Conservation (phyloP, 495 filamentous ascomycete species). For the Neurospora tetraspora region DNA sequence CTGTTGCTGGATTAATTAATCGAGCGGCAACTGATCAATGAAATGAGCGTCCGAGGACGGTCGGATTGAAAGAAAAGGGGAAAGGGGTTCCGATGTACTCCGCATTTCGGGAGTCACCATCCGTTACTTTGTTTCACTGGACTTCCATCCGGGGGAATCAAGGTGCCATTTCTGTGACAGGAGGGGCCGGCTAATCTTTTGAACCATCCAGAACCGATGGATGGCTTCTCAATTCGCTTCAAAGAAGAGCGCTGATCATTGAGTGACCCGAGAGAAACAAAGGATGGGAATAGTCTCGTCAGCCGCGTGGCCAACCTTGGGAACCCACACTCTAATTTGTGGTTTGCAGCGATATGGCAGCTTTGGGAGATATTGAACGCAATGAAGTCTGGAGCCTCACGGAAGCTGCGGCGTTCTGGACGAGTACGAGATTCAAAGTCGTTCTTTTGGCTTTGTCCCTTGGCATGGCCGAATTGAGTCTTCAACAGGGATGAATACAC, state of each 20-base stretch:
- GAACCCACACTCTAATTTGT: not conserved
- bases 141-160: not conserved
- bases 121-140: not conserved
- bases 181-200: not conserved
- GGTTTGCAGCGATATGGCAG: not conserved
- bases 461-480: not conserved
- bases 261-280: not conserved
- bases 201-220: not conserved
- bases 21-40: not conserved
- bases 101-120: not conserved
- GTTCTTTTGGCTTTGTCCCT: not conserved
- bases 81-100: not conserved
- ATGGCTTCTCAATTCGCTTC: not conserved
- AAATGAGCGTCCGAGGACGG: not conserved
- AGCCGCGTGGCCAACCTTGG: not conserved
- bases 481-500: not conserved
- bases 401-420: not conserved
- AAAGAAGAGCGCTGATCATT: not conserved
- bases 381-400: not conserved
- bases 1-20: not conserved
- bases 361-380: not conserved
- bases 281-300: not conserved
- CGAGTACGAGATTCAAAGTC: not conserved
- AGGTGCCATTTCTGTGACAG: not conserved
- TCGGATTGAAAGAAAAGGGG: not conserved